A percentile compares a stretch with the other conserved stretches of the same genome.
Evolutionary conservation across 257 asterid species (phyloP).

Genomic region (Fraxinus pennsylvanica): DNA sequence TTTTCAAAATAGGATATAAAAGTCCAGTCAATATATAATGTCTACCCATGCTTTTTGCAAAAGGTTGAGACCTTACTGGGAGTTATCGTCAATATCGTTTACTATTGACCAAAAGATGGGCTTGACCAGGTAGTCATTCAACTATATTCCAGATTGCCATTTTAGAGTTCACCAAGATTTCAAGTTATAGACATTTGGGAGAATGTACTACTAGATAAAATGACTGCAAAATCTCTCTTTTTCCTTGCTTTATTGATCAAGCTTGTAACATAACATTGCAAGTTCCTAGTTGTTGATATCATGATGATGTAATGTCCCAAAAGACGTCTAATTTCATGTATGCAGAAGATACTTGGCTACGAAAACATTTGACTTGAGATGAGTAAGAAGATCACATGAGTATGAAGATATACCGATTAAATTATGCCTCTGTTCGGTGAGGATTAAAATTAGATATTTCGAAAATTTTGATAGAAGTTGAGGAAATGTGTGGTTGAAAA

Average conservation of each 20-base stretch:
- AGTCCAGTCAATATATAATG: constrained; percentile 6
- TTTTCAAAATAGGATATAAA: constrained; percentile 2
- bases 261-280: constrained; percentile 2
- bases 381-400: background rate
- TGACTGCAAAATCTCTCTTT: background rate
- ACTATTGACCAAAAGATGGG: constrained; percentile 1
- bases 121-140: background rate
- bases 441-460: no score
- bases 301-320: background rate
- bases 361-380: constrained; percentile 3
- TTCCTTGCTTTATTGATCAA: constrained; percentile 8
- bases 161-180: constrained; percentile 7
- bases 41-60: background rate
- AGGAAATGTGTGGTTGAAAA: no score
- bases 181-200: background rate
- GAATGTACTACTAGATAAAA: constrained; percentile 1
- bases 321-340: constrained; percentile 1
- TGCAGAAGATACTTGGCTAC: background rate
- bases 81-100: background rate
- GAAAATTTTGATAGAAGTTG: no score
- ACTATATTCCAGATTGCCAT: background rate
- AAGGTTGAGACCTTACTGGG: background rate
- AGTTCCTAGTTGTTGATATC: background rate
- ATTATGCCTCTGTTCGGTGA: background rate
- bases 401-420: constrained; percentile 2